A percentile compares a stretch with the other conserved stretches of the same genome.
Evolutionary conservation across 2,329 filamentous ascomycete genomes (phyloP).

Genomic region (Aspergillus eucalypticola): DNA sequence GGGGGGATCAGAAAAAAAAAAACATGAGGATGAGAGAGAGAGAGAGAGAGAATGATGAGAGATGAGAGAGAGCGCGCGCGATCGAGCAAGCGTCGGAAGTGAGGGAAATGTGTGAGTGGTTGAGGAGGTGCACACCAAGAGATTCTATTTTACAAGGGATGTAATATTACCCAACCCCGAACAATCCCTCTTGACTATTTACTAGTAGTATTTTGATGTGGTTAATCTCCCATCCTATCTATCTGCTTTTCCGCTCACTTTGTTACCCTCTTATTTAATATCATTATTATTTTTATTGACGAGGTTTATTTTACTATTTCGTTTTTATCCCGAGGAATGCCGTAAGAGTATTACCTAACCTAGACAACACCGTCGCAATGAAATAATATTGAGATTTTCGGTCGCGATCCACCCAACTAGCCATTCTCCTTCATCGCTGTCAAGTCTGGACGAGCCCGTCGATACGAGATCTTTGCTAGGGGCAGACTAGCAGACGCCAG

Average conservation of each 20-base stretch:
- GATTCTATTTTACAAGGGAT: conserved; percentile 3
- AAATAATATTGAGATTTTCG: conserved; percentile 1
- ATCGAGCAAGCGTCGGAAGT: background rate
- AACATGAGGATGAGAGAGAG: background rate
- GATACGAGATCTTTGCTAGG: conserved; percentile 19
- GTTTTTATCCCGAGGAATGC: background rate
- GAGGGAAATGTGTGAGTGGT: conserved; percentile 3
- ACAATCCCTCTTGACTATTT: background rate
- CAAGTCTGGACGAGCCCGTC: conserved; percentile 2
- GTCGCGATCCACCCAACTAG: conserved; percentile 8
- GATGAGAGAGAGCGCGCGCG: background rate
- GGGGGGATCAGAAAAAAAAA: background rate
- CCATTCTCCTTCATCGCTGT: background rate
- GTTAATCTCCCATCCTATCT: background rate
- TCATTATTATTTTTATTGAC: background rate
- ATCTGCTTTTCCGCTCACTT: background rate
- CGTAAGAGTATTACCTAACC: conserved; percentile 2
- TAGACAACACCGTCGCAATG: background rate
- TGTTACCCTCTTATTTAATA: background rate
- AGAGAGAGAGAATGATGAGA: background rate
- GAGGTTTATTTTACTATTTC: too few species aligned
- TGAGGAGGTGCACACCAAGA: background rate
- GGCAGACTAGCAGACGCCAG: conserved; percentile 29
- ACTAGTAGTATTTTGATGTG: background rate
- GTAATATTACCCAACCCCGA: background rate